Percentiles rank a stretch among this genome's conserved stretches.
These are phyloP conservation scores for Colletotrichum tabaci DNA, from an alignment of 2,329 filamentous ascomycete genomes.

Conservation along the genomic window DNA sequence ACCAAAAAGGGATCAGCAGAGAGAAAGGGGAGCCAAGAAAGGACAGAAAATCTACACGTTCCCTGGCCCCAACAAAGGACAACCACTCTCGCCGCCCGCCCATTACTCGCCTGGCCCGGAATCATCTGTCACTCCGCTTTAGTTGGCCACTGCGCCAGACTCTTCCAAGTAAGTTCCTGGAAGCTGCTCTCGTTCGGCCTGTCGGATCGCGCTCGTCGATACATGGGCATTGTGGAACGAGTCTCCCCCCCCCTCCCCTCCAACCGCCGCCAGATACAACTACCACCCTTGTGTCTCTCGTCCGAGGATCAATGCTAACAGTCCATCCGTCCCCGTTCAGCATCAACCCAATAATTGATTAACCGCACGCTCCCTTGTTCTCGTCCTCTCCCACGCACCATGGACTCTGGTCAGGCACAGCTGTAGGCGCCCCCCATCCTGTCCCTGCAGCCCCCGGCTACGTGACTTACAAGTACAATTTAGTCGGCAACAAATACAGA, in stretches of 20 bases:
- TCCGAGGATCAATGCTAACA: constrained; percentile 58
- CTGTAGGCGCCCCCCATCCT: constrained; percentile 60
- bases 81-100: constrained; percentile 43
- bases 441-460: constrained; percentile 44
- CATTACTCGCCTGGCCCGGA: constrained; percentile 48
- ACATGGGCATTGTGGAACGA: constrained; percentile 49
- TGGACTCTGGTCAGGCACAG: constrained; percentile 67
- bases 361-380: constrained; percentile 53
- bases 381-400: constrained; percentile 53
- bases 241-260: constrained; percentile 41
- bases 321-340: constrained; percentile 50
- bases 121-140: constrained; percentile 47
- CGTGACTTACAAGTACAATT: constrained; percentile 55
- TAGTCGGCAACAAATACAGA: constrained; percentile 65
- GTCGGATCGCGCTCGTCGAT: constrained; percentile 55
- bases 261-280: constrained; percentile 46
- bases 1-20: constrained; percentile 9
- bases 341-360: constrained; percentile 55
- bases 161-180: constrained; percentile 58
- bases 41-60: constrained; percentile 53
- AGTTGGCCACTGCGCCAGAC: constrained; percentile 52
- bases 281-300: constrained; percentile 49
- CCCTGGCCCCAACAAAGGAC: constrained; percentile 46
- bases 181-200: constrained; percentile 49
- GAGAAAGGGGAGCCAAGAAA: constrained; percentile 24